Conservation (phyloP, 169 alveolate genomes). For the Fabrea salina region DNA sequence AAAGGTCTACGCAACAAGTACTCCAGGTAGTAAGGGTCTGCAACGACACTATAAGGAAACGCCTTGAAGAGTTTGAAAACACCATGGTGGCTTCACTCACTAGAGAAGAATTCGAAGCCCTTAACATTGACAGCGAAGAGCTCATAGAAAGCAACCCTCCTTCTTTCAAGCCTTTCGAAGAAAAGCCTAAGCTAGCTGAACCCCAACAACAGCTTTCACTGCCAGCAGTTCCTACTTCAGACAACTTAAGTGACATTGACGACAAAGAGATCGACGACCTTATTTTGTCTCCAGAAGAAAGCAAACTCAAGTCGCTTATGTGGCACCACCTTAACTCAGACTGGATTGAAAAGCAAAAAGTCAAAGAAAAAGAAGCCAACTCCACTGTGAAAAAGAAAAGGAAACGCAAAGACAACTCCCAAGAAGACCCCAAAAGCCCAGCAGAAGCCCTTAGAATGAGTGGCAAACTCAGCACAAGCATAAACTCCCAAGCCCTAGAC, state of each 20-base stretch:
- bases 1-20: slow-evolving; percentile 82
- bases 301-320: slow-evolving; percentile 55
- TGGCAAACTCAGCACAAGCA: slow-evolving; percentile 8
- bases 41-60: slow-evolving; percentile 92
- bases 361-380: background rate
- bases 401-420: background rate
- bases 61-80: slow-evolving; percentile 92
- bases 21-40: slow-evolving; percentile 93
- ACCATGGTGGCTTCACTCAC: slow-evolving; percentile 91
- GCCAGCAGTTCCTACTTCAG: slow-evolving; percentile 35
- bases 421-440: background rate
- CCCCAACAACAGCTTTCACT: background rate
- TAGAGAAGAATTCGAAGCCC: slow-evolving; percentile 88
- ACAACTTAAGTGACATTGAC: slow-evolving; percentile 55
- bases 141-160: slow-evolving; percentile 77
- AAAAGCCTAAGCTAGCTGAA: background rate
- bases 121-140: slow-evolving; percentile 59
- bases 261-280: slow-evolving; percentile 61
- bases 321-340: slow-evolving; percentile 77
- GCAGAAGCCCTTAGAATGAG: slow-evolving; percentile 15
- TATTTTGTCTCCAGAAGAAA: slow-evolving; percentile 67
- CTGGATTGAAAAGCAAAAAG: slow-evolving; percentile 46
- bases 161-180: slow-evolving; percentile 42
- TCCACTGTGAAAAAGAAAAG: background rate
- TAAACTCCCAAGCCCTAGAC: slow-evolving; percentile 5